phyloP scores from a whole-genome alignment of 495 filamentous ascomycete species.

The Aspergillus taichungensis region DNA sequence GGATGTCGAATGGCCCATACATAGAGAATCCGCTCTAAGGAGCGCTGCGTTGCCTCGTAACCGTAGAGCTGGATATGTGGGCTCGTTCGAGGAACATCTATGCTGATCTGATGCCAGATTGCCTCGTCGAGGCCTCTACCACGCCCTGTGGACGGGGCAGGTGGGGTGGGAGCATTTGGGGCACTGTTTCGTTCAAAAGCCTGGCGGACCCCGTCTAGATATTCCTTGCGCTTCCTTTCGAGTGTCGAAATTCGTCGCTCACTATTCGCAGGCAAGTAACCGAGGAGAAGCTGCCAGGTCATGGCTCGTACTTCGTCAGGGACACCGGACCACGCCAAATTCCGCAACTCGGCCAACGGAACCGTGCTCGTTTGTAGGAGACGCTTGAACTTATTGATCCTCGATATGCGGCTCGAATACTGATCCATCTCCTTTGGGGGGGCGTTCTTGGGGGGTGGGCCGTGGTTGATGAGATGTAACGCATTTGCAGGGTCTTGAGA shows the following conservation, averaged over 20 bases:
- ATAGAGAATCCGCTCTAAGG: constrained; percentile 88
- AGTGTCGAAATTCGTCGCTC: constrained; percentile 84
- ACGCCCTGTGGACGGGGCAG: constrained; percentile 34
- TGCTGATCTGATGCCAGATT: constrained; percentile 98
- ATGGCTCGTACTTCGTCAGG: constrained; percentile 93
- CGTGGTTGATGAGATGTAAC: constrained; percentile 86
- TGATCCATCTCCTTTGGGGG: constrained; percentile 77
- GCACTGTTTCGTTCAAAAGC: constrained; percentile 71
- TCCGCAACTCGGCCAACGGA: constrained; percentile 70
- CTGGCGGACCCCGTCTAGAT: constrained; percentile 89
- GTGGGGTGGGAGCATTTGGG: constrained; percentile 21
- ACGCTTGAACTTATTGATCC: constrained; percentile 98
- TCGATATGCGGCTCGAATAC: constrained; percentile 76
- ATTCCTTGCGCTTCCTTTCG: constrained; percentile 93
- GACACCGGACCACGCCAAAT: constrained; percentile 85
- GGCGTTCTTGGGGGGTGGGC: constrained; percentile 63
- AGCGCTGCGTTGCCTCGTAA: constrained; percentile 92
- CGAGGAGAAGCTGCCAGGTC: constrained; percentile 94
- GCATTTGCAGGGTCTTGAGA: constrained; percentile 82
- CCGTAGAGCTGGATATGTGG: constrained; percentile 90
- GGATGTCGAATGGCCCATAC: constrained; percentile 97
- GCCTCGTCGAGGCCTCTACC: constrained; percentile 81
- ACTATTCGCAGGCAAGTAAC: constrained; percentile 90
- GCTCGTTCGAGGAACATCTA: constrained; percentile 94
- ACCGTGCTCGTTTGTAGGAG: constrained; percentile 88